Conservation (phyloP, 116 monocot species). For the Thalassia testudinum region DNA sequence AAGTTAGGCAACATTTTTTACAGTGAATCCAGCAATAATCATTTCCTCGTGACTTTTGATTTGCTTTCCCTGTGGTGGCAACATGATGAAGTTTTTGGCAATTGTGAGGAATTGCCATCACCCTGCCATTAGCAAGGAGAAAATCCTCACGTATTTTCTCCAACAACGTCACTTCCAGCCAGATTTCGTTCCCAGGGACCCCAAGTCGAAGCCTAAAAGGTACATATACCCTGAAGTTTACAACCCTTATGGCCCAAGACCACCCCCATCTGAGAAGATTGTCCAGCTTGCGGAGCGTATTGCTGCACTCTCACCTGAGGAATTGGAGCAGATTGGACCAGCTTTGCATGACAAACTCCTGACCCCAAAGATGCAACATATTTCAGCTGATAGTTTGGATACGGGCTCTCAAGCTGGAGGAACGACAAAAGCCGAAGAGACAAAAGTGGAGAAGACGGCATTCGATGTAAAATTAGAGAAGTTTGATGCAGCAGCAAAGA, state of each 20-base stretch:
- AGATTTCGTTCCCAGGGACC: constrained; percentile 17
- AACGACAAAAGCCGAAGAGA: constrained; percentile 47
- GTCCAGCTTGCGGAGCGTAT: constrained; percentile 72
- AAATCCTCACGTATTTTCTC: not conserved
- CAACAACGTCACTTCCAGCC: constrained; percentile 19
- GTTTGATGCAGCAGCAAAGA: constrained; percentile 80
- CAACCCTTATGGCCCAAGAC: constrained; percentile 73
- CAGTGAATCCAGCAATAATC: too few species aligned
- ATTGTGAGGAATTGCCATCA: too few species aligned
- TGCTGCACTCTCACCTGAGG: constrained; percentile 46
- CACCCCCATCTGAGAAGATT: constrained; percentile 71
- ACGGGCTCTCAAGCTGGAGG: constrained; percentile 19
- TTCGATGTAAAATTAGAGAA: constrained; percentile 93
- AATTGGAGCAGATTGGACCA: constrained; percentile 61
- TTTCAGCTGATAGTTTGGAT: constrained; percentile 40
- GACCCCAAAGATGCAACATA: constrained; percentile 38
- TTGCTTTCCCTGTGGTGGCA: too few species aligned
- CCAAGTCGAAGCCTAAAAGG: constrained; percentile 32
- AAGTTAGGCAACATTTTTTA: too few species aligned
- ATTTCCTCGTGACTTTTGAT: too few species aligned
- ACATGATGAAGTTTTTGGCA: too few species aligned
- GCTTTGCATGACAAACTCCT: constrained; percentile 39
- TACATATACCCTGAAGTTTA: constrained; percentile 75
- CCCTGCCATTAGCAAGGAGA: too few species aligned
- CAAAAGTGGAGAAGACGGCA: constrained; percentile 79